Base-by-base conservation (phyloP, 169 alveolate genomes). In the Babesia sp. region DNA sequence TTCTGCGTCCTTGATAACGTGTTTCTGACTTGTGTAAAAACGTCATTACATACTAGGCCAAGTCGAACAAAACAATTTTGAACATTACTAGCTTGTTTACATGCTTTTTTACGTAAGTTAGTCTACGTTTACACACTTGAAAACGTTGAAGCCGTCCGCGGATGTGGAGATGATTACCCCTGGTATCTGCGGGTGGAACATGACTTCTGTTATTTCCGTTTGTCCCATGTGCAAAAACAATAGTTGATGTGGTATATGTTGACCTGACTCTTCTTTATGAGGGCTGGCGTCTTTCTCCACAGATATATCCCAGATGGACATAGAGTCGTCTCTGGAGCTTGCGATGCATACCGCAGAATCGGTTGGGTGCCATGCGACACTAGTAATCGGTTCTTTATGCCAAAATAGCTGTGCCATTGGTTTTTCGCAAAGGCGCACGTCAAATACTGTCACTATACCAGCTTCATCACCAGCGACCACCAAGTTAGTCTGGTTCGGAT, bases 221-320 rank as follows among this genome's bases (percentile, higher is more conserved):
- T 88, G 93, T n/a, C 89, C 90, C 84, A 64, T 69, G 55, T 89
- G 93, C 22, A 85, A 85, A 66, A 89, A 89, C 55, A 89, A 53
- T 33, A 89, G 60, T 59, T 89, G 93, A 39, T 89, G 91, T 7
- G 93, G 93, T 14, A 82, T 58, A 29, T 55, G 12, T 46, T 69
- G 66, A 5, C 36, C 68, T 20, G 3, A n/a, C 4, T 31, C 31
- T 36, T n/a, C 2, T 1, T 9, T 1, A 18, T 70, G 78, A 1
- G 54, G 22, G 18, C 22, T 55, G 26, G 64, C 24, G 42, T 86
- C 90, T n/a, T 81, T 42, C 55, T 89, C 93, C 6, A 89, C 90
- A 3, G 93, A 89, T 36, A 83, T 67, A 61, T 89, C 93, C 93
- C 93, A 89, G 16, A 89, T 64, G n/a, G 91, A 75, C 18, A 85